A percentile compares a stretch with the other conserved stretches of the same genome.
Evolutionary conservation across 495 filamentous ascomycete genomes (phyloP).

Genomic region (Aspergillus ellipticus): DNA sequence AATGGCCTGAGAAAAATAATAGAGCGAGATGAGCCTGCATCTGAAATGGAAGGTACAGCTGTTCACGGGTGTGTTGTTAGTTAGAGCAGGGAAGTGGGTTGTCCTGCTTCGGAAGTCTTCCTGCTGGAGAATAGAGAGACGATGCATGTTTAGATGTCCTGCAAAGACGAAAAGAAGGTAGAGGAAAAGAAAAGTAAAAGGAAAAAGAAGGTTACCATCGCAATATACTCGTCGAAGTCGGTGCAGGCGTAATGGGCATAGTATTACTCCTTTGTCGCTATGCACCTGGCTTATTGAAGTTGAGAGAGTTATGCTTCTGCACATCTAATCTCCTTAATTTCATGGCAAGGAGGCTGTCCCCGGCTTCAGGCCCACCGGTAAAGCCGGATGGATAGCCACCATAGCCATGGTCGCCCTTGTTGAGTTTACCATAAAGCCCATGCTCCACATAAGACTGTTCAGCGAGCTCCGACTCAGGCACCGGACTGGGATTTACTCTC

Average conservation of each 20-base stretch:
- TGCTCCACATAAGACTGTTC: constrained; percentile 9
- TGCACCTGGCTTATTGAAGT: not conserved
- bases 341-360: constrained; percentile 54
- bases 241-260: not conserved
- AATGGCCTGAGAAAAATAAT: not conserved
- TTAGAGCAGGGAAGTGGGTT: not conserved
- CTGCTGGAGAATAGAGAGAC: not conserved
- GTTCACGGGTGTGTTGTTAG: not conserved
- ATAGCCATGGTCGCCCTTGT: constrained; percentile 63
- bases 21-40: constrained; percentile 12
- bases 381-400: constrained; percentile 51
- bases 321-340: constrained; percentile 50
- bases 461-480: constrained; percentile 5
- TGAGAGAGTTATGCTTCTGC: constrained; percentile 22
- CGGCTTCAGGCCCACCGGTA: constrained; percentile 34
- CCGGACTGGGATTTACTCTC: constrained; percentile 23
- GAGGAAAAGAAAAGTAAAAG: not conserved
- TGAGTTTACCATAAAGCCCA: constrained; percentile 61
- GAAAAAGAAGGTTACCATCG: constrained; percentile 7
- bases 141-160: not conserved
- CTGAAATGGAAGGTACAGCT: not conserved
- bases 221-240: not conserved
- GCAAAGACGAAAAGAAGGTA: not conserved
- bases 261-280: not conserved
- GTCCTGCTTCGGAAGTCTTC: not conserved